Evolutionary conservation across 768 basidiomycete genomes (phyloP).

Genomic region (Lyophyllum decastes): DNA sequence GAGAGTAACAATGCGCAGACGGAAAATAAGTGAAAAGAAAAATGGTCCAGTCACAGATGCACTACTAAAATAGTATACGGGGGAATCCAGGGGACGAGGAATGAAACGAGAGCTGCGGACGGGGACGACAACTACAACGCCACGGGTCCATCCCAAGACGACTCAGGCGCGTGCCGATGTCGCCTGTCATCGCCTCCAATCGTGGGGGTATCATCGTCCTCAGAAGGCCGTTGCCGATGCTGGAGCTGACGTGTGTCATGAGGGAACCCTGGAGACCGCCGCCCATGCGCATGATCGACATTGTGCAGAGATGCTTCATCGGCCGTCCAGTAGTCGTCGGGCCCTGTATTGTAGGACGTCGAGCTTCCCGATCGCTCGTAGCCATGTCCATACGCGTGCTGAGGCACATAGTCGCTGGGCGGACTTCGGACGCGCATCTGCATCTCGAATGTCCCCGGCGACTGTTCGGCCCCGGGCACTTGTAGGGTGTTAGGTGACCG

Average conservation of each 20-base stretch:
- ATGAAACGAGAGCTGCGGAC: too few relatives aligned
- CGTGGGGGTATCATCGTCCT: slow-evolving; percentile 30
- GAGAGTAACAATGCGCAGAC: slow-evolving; percentile 9
- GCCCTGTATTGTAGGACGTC: slow-evolving; percentile 46
- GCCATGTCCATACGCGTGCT: slow-evolving; percentile 9
- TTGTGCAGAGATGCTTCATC: slow-evolving; percentile 16
- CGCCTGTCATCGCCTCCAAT: slow-evolving; percentile 21
- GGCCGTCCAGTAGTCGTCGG: slow-evolving; percentile 40
- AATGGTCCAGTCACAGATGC: slow-evolving; percentile 32
- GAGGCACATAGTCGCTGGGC: slow-evolving; percentile 17
- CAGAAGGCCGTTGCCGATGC: not conserved
- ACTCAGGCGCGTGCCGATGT: slow-evolving; percentile 20
- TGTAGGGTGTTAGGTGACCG: slow-evolving; percentile 18
- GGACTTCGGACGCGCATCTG: slow-evolving; percentile 26
- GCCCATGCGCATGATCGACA: not conserved
- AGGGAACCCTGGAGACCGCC: not conserved
- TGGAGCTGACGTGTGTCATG: not conserved
- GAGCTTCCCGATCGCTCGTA: slow-evolving; percentile 37
- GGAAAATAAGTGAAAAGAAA: slow-evolving; percentile 9
- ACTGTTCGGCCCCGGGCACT: slow-evolving; percentile 9
- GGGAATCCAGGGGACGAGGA: not conserved
- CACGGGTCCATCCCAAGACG: slow-evolving; percentile 40
- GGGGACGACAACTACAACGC: slow-evolving; percentile 32
- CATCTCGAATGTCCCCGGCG: slow-evolving; percentile 15
- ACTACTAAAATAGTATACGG: slow-evolving; percentile 22